Percentiles rank a stretch among this genome's conserved stretches.
Evolutionary conservation across 2,329 filamentous ascomycete species (phyloP).

Genomic region (Mariannaea sp.): DNA sequence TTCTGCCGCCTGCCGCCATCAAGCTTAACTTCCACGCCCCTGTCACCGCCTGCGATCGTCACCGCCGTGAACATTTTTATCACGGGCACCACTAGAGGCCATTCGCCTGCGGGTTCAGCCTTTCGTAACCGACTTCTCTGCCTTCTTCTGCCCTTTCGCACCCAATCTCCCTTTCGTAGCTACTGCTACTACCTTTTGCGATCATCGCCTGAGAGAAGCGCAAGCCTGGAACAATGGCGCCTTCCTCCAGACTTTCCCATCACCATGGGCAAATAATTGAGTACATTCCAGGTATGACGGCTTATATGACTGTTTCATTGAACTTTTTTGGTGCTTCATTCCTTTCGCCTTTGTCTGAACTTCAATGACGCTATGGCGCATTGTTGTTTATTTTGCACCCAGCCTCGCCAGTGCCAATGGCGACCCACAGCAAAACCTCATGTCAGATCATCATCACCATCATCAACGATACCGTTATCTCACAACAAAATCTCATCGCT

Average conservation of each 20-base stretch:
- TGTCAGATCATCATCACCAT: constrained; percentile 10
- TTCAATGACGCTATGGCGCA: constrained; percentile 39
- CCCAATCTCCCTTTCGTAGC: constrained; percentile 5
- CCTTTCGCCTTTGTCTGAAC: constrained; percentile 12
- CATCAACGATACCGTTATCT: constrained; percentile 7
- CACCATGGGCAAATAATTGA: constrained; percentile 90
- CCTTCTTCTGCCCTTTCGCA: constrained; percentile 3
- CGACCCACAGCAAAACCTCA: constrained; percentile 11
- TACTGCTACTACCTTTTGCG: constrained; percentile 3
- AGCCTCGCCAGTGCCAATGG: constrained; percentile 3
- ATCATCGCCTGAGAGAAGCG: constrained; percentile 21
- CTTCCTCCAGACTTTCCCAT: constrained; percentile 53
- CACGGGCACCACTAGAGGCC: constrained; percentile 13
- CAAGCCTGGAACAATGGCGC: constrained; percentile 52
- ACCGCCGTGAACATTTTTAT: constrained; percentile 17
- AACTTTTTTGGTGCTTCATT: constrained; percentile 48
- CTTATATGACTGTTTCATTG: no score
- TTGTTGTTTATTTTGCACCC: constrained; percentile 38
- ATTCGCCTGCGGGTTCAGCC: not conserved
- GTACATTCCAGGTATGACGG: constrained; percentile 94
- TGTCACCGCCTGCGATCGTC: constrained; percentile 32
- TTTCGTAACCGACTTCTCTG: not conserved
- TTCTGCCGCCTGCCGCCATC: constrained; percentile 26
- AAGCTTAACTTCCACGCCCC: constrained; percentile 7
- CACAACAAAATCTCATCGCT: constrained; percentile 20